Evolutionary conservation across 2,329 filamentous ascomycete genomes (phyloP).

Genomic region (Rhinocladiella mackenziei): DNA sequence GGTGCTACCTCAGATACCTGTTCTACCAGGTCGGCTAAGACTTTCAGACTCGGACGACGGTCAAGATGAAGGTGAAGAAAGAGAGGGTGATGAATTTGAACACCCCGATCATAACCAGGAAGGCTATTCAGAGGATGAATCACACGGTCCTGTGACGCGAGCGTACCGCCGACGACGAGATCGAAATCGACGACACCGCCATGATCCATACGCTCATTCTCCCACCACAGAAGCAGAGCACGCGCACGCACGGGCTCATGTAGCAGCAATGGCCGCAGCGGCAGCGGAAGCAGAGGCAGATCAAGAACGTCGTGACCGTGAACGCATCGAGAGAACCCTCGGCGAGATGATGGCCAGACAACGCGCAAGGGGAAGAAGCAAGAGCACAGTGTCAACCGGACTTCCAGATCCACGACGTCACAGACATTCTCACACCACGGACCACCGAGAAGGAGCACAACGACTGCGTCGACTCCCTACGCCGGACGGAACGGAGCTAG

Average conservation of each 20-base stretch:
- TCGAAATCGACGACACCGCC: background rate
- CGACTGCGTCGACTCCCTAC: background rate
- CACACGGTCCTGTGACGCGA: slow-evolving; percentile 1
- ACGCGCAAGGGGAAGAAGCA: slow-evolving; percentile 19
- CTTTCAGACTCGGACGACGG: slow-evolving; percentile 39
- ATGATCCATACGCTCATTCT: slow-evolving; percentile 11
- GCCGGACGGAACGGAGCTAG: background rate
- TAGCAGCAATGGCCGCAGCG: slow-evolving; percentile 29
- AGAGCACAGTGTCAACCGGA: slow-evolving; percentile 2
- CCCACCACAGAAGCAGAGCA: slow-evolving; percentile 2
- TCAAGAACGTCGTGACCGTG: slow-evolving; percentile 20
- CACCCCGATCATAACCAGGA: slow-evolving; percentile 8
- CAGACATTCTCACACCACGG: no score
- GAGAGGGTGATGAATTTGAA: slow-evolving; percentile 35
- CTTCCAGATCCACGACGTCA: slow-evolving; percentile 2
- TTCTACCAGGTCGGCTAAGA: slow-evolving; percentile 37
- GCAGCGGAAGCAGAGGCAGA: slow-evolving; percentile 23
- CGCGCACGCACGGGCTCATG: slow-evolving; percentile 19
- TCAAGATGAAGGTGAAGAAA: slow-evolving; percentile 19
- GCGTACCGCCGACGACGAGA: slow-evolving; percentile 1
- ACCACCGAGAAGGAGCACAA: no score
- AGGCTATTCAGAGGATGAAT: slow-evolving; percentile 4
- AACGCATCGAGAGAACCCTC: slow-evolving; percentile 24
- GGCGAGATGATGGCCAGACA: slow-evolving; percentile 26
- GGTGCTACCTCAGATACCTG: slow-evolving; percentile 35